These are phyloP conservation scores for Hypsizygus marmoreus DNA, from an alignment of 768 basidiomycete species.

Conservation along the genomic window DNA sequence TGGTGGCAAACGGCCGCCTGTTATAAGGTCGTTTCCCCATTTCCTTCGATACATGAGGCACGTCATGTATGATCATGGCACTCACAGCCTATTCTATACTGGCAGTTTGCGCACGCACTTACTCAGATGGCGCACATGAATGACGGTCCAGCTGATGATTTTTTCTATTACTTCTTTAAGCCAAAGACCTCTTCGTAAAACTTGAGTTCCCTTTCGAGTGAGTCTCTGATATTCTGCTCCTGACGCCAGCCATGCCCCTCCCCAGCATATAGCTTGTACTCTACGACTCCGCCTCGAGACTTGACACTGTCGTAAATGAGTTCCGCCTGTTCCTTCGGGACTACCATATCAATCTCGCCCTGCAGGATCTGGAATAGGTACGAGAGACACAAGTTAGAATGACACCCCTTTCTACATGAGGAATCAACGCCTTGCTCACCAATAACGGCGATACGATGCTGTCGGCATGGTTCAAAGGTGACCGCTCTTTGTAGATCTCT, in stretches of 20 bases:
- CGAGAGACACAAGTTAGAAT: no score
- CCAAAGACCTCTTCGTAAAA: constrained; percentile 55
- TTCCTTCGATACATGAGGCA: no score
- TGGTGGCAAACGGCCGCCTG: constrained; percentile 9
- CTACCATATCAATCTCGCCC: constrained; percentile 62
- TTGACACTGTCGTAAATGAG: constrained; percentile 56
- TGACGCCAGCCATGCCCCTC: constrained; percentile 70
- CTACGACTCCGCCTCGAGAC: constrained; percentile 50
- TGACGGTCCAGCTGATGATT: neutral
- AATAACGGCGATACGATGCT: constrained; percentile 65
- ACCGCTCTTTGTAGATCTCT: constrained; percentile 58
- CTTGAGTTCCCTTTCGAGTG: constrained; percentile 51
- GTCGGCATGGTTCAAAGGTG: constrained; percentile 62
- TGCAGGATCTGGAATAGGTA: constrained; percentile 57
- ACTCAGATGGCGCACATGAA: neutral
- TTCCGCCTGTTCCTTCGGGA: constrained; percentile 67
- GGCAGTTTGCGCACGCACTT: neutral
- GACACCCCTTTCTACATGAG: no score
- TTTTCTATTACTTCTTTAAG: constrained; percentile 19
- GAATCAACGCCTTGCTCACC: constrained; percentile 53
- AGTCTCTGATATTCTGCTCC: constrained; percentile 53
- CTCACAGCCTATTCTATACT: neutral
- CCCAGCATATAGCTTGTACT: constrained; percentile 62
- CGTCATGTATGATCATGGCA: no score
- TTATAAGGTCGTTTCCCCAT: no score